A percentile compares a stretch with the other conserved stretches of the same genome.
These are phyloP conservation scores for Suhomyces kunorum DNA, from an alignment of 1,139 yeast species.

Conservation along the genomic window DNA sequence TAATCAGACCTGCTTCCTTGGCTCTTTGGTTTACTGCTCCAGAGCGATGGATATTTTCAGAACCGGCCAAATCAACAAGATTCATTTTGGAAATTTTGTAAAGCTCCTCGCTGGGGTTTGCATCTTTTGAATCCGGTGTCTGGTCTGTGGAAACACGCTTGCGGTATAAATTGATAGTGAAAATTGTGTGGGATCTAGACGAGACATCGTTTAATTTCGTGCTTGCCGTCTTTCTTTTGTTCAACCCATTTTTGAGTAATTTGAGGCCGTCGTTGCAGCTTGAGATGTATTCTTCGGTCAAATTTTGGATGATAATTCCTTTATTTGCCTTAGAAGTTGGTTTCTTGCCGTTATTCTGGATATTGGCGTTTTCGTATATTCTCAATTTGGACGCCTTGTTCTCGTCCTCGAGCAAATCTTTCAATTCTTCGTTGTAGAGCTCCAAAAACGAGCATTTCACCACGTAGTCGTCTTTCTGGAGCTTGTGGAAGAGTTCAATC, in stretches of 20 bases:
- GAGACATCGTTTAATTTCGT: conserved; percentile 71
- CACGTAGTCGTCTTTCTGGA: conserved; percentile 52
- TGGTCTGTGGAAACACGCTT: conserved; percentile 24
- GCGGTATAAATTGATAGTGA: conserved; percentile 60
- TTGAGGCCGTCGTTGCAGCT: conserved; percentile 56
- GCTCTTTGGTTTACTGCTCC: conserved; percentile 82
- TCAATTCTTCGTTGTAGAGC: conserved; percentile 70
- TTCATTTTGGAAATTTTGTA: conserved; percentile 65
- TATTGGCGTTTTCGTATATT: conserved; percentile 45
- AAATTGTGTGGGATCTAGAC: conserved; percentile 73
- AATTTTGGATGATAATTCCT: conserved; percentile 50
- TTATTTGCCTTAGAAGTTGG: conserved; percentile 4
- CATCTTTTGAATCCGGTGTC: not conserved
- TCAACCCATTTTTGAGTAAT: conserved; percentile 55
- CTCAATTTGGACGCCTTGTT: conserved; percentile 38
- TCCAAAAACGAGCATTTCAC: conserved; percentile 74
- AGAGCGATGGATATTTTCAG: conserved; percentile 75
- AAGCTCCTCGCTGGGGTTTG: conserved; percentile 32
- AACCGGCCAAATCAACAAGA: conserved; percentile 87
- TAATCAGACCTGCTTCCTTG: conserved; percentile 85
- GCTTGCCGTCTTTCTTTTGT: conserved; percentile 62
- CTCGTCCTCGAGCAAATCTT: conserved; percentile 56
- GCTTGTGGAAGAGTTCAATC: conserved; percentile 51
- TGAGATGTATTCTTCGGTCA: conserved; percentile 56
- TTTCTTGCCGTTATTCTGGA: conserved; percentile 2